Evolutionary conservation across 2,329 filamentous ascomycete species (phyloP).

Genomic region (Alternaria rosae): DNA sequence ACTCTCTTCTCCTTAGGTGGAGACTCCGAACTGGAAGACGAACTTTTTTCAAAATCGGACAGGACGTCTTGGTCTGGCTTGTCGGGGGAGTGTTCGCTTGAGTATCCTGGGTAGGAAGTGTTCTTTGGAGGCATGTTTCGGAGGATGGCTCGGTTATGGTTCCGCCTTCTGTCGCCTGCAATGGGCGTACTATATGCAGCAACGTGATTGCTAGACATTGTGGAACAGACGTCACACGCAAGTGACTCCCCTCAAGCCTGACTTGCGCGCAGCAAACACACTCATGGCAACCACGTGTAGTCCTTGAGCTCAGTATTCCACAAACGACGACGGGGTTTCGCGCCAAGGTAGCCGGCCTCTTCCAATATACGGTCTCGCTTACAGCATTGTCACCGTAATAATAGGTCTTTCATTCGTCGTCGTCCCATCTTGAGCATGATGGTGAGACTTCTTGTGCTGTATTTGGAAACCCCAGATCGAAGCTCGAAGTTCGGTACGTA

Average conservation of each 20-base stretch:
- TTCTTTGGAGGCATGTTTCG: background rate
- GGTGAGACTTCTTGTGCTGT: background rate
- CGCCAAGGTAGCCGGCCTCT: background rate
- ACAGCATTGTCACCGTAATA: background rate
- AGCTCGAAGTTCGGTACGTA: conserved; percentile 11
- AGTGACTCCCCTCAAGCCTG: background rate
- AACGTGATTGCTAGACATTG: background rate
- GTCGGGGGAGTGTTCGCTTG: background rate
- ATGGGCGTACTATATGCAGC: background rate
- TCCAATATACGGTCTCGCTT: background rate
- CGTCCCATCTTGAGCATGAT: background rate
- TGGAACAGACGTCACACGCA: background rate
- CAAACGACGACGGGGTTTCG: background rate
- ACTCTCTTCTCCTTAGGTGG: background rate
- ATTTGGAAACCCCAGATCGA: conserved; percentile 2
- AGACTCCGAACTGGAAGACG: background rate
- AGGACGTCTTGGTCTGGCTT: background rate
- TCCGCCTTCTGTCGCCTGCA: background rate
- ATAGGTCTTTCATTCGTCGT: background rate
- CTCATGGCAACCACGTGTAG: background rate
- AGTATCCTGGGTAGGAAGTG: background rate
- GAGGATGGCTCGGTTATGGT: background rate
- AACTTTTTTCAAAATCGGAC: background rate
- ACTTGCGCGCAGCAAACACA: background rate
- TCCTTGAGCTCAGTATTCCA: background rate